phyloP scores from a whole-genome alignment of 768 basidiomycete genomes.

The Sarcodon aspratus region DNA sequence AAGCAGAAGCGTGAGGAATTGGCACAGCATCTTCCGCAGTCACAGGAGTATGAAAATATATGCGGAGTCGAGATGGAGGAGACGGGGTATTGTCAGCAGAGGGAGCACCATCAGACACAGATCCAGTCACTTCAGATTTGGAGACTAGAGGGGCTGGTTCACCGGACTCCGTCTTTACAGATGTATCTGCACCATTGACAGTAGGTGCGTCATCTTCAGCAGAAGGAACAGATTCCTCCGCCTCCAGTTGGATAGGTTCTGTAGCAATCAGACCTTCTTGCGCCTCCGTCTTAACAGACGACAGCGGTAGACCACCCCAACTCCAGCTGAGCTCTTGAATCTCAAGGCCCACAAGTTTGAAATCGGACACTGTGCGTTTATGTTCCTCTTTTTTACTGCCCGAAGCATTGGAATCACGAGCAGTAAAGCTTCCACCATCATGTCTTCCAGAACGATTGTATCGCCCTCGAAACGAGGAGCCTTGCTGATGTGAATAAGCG shows the following conservation, averaged over 20 bases:
- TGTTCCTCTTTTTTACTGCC: constrained; percentile 72
- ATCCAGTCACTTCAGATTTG: background rate
- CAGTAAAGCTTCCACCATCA: constrained; percentile 15
- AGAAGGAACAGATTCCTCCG: background rate
- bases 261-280: constrained; percentile 14
- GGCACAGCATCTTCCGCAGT: constrained; percentile 72
- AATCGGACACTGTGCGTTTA: constrained; percentile 90
- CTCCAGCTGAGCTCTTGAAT: constrained; percentile 77
- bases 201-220: constrained; percentile 6
- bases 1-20: constrained; percentile 49
- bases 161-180: constrained; percentile 11
- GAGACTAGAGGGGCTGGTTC: constrained; percentile 3
- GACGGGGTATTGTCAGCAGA: constrained; percentile 16
- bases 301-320: constrained; percentile 58
- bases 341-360: constrained; percentile 89
- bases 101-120: constrained; percentile 4
- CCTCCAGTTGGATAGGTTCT: constrained; percentile 8
- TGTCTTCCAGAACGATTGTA: constrained; percentile 27
- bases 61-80: constrained; percentile 74
- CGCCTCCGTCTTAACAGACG: constrained; percentile 12
- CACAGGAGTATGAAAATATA: constrained; percentile 88
- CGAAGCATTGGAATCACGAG: constrained; percentile 17
- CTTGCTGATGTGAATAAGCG: constrained; percentile 28
- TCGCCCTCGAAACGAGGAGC: constrained; percentile 22
- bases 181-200: constrained; percentile 3